Evolutionary conservation across 176 grass and related monocot species (phyloP).

Genomic region (Elaeis guineensis): DNA sequence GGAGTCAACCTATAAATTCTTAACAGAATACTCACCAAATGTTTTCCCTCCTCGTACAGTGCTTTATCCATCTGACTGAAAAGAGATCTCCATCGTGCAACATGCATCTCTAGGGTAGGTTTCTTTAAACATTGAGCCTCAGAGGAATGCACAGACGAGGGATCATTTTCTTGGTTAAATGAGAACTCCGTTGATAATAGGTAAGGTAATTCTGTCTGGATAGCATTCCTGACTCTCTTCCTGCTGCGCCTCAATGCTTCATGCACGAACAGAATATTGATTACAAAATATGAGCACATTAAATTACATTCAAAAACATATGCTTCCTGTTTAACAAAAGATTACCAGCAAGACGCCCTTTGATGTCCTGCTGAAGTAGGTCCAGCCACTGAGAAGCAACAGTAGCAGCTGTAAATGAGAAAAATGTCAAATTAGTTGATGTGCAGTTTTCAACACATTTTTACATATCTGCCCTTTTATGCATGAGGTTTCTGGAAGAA

Average conservation of each 20-base stretch:
- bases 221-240: slow-evolving; percentile 70
- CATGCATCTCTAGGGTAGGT: slow-evolving; percentile 55
- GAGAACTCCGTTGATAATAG: slow-evolving; percentile 68
- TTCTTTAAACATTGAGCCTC: slow-evolving; percentile 19
- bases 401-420: slow-evolving; percentile 47
- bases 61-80: slow-evolving; percentile 85
- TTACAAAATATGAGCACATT: too few relatives aligned
- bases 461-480: neutral
- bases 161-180: slow-evolving; percentile 54
- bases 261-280: slow-evolving; percentile 1
- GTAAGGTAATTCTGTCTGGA: slow-evolving; percentile 77
- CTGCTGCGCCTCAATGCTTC: slow-evolving; percentile 67
- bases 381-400: slow-evolving; percentile 92
- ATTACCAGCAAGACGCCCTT: slow-evolving; percentile 89
- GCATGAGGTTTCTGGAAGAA: too few relatives aligned
- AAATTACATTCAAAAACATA: neutral
- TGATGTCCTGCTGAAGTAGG: slow-evolving; percentile 81
- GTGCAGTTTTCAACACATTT: neutral
- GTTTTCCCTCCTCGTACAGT: slow-evolving; percentile 72
- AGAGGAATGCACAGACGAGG: slow-evolving; percentile 29
- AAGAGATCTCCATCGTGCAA: slow-evolving; percentile 69
- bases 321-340: slow-evolving; percentile 1
- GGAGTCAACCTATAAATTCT: neutral
- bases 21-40: slow-evolving; percentile 49
- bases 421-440: slow-evolving; percentile 4